Conservation (phyloP, 2,329 filamentous ascomycete species). For the Xylariaceae sp. region DNA sequence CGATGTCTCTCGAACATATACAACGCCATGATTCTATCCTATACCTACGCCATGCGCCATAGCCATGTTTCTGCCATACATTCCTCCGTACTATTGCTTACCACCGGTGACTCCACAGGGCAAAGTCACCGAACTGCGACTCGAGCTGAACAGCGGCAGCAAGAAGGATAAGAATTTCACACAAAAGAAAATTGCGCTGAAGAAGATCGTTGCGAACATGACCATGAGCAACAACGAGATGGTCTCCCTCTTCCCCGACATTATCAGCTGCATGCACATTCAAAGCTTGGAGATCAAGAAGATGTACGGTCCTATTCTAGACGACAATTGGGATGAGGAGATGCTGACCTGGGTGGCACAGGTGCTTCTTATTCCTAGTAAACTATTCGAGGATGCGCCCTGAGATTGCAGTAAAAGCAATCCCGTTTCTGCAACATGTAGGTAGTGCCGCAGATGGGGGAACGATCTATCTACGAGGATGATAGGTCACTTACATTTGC, state of each 20-base stretch:
- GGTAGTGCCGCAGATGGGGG: slow-evolving; percentile 28
- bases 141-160: slow-evolving; percentile 88
- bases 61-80: slow-evolving; percentile 58
- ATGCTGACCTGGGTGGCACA: slow-evolving; percentile 42
- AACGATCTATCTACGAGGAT: neutral
- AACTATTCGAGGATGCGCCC: slow-evolving; percentile 96
- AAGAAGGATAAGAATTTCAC: slow-evolving; percentile 98
- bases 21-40: slow-evolving; percentile 29
- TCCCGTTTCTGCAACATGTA: slow-evolving; percentile 83
- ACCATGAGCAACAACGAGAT: slow-evolving; percentile 99
- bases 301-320: slow-evolving; percentile 66
- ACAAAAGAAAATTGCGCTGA: slow-evolving; percentile 95
- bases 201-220: slow-evolving; percentile 99
- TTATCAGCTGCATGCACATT: slow-evolving; percentile 94
- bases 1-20: slow-evolving; percentile 12
- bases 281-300: slow-evolving; percentile 98
- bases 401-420: slow-evolving; percentile 89
- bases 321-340: neutral
- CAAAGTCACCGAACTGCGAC: slow-evolving; percentile 96
- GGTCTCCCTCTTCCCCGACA: slow-evolving; percentile 94
- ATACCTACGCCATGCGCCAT: slow-evolving; percentile 23
- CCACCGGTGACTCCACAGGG: slow-evolving; percentile 73
- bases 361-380: slow-evolving; percentile 96
- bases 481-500: slow-evolving; percentile 20
- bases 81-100: slow-evolving; percentile 50